Conservation (phyloP, 179 eudicot genomes). For the Amaranthus tricolor region DNA sequence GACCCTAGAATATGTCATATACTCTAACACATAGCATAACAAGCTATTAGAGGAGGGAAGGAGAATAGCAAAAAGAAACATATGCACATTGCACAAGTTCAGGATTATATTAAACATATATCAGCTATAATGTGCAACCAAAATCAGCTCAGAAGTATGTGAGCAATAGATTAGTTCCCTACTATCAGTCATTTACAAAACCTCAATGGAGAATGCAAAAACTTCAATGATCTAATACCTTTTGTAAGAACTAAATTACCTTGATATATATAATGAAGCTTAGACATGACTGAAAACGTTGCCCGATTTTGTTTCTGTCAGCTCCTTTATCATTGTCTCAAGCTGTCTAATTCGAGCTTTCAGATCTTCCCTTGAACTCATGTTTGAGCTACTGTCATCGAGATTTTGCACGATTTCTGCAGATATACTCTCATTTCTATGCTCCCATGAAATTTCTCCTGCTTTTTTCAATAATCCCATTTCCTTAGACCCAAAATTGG, state of each 20-base stretch:
- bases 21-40: background rate
- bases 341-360: constrained; percentile 12
- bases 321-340: constrained; percentile 17
- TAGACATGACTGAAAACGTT: background rate
- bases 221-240: background rate
- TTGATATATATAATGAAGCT: background rate
- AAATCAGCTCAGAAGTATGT: background rate
- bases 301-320: constrained; percentile 1
- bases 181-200: background rate
- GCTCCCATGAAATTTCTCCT: background rate
- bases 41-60: background rate
- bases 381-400: background rate
- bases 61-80: background rate
- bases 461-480: background rate
- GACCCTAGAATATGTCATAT: no score
- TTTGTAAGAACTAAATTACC: background rate
- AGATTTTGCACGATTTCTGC: constrained; percentile 1
- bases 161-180: background rate
- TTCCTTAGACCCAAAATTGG: background rate
- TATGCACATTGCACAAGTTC: background rate
- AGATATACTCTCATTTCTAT: background rate
- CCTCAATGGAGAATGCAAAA: background rate
- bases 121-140: background rate
- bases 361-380: background rate
- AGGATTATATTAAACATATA: background rate